A percentile compares a stretch with the other conserved stretches of the same genome.
phyloP scores from a whole-genome alignment of 768 basidiomycete species.

The Pleurotus tuoliensis region DNA sequence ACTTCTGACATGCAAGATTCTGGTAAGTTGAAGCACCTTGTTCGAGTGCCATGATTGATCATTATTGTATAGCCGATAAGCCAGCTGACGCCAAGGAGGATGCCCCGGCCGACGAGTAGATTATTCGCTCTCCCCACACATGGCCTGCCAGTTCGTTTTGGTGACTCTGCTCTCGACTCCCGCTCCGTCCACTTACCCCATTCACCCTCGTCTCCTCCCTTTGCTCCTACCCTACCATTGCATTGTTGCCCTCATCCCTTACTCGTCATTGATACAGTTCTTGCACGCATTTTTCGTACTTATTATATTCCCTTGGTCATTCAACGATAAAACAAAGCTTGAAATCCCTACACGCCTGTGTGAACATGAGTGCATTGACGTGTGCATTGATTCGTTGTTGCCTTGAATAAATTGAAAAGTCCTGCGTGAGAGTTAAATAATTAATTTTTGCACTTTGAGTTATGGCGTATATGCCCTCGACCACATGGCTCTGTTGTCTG shows the following conservation, averaged over 20 bases:
- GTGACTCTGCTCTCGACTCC: slow-evolving; percentile 17
- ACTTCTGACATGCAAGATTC: slow-evolving; percentile 96
- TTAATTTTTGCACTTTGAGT: neutral
- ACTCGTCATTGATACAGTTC: slow-evolving; percentile 6
- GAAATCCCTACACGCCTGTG: neutral
- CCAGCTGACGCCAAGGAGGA: slow-evolving; percentile 69
- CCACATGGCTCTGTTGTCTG: slow-evolving; percentile 6
- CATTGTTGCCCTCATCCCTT: slow-evolving; percentile 7
- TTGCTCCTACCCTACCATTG: slow-evolving; percentile 7
- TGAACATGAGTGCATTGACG: neutral
- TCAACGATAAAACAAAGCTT: neutral
- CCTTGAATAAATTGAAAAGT: too few species aligned
- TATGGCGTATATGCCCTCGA: neutral
- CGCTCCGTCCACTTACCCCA: slow-evolving; percentile 23
- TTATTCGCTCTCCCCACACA: neutral
- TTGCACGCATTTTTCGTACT: slow-evolving; percentile 8
- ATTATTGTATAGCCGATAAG: slow-evolving; percentile 51
- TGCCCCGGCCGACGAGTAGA: slow-evolving; percentile 64
- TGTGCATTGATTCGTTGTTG: neutral
- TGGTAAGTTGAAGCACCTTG: slow-evolving; percentile 42
- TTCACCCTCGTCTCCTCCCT: slow-evolving; percentile 17
- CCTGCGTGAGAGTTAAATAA: too few species aligned
- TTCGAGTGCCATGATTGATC: slow-evolving; percentile 7
- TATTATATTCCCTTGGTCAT: slow-evolving; percentile 8
- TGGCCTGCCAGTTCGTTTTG: slow-evolving; percentile 11